A percentile compares a stretch with the other conserved stretches of the same genome.
phyloP scores from a whole-genome alignment of 1,284 basidiomycete genomes.

The Lignosus rhinocerotis region DNA sequence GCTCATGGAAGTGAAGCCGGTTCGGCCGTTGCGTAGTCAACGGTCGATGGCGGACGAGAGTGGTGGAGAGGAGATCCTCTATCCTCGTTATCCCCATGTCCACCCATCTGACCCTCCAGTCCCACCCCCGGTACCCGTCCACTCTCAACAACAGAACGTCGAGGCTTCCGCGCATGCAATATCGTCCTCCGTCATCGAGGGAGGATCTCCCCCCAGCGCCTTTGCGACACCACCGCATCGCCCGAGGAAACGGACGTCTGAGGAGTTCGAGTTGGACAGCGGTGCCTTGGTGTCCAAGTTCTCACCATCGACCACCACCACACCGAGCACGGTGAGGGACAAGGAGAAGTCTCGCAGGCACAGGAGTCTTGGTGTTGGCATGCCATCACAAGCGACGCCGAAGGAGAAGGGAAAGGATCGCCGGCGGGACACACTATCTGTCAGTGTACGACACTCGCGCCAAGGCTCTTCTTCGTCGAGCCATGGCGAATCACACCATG shows the following conservation, averaged over 20 bases:
- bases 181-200: conserved; percentile 8
- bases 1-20: conserved; percentile 41
- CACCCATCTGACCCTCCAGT: conserved; percentile 27
- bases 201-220: conserved; percentile 55
- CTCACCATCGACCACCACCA: conserved; percentile 27
- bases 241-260: conserved; percentile 75
- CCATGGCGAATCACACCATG: conserved; percentile 47
- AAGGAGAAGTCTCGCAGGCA: conserved; percentile 62
- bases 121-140: conserved; percentile 15
- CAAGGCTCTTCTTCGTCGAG: conserved; percentile 71
- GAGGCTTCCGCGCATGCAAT: conserved; percentile 7
- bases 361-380: conserved; percentile 64
- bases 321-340: conserved; percentile 46
- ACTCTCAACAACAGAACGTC: background rate
- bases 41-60: conserved; percentile 76
- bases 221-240: conserved; percentile 55
- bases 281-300: conserved; percentile 58
- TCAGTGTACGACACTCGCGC: conserved; percentile 55
- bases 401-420: conserved; percentile 62
- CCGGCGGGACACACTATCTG: conserved; percentile 61
- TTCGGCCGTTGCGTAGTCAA: conserved; percentile 25
- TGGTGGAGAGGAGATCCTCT: conserved; percentile 81
- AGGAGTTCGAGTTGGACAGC: conserved; percentile 80
- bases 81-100: conserved; percentile 60
- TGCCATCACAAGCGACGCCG: conserved; percentile 38